These are phyloP conservation scores for Lactuca sativa DNA, from an alignment of 129 eudicot species.

Conservation along the genomic window DNA sequence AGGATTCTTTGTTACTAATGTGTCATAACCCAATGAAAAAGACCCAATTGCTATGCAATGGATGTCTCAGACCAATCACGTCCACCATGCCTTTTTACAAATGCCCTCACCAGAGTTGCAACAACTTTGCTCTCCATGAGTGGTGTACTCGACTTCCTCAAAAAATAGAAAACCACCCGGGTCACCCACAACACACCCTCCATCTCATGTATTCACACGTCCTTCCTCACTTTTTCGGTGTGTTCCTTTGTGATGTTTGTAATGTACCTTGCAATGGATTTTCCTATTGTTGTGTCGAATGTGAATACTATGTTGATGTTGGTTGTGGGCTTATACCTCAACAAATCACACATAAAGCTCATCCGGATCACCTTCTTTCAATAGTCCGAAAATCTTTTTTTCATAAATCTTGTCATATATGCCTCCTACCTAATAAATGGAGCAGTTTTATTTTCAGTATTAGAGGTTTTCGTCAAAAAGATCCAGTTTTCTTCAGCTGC, in stretches of 20 bases:
- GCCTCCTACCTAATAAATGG: no score
- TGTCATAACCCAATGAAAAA: constrained; percentile 25
- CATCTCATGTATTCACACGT: not conserved
- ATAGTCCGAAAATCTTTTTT: no score
- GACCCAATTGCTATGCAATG: constrained; percentile 13
- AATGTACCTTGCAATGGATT: constrained; percentile 6
- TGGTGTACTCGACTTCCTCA: constrained; percentile 21
- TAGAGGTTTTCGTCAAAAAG: no score
- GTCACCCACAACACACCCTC: constrained; percentile 23
- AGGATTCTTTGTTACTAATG: not conserved
- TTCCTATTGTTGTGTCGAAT: constrained; percentile 11
- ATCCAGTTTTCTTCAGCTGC: no score
- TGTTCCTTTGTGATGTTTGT: not conserved
- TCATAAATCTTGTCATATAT: no score
- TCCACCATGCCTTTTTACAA: constrained; percentile 18
- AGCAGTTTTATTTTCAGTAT: no score
- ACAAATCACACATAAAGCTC: not conserved
- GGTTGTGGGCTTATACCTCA: not conserved
- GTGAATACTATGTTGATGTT: constrained; percentile 2
- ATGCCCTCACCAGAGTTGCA: not conserved
- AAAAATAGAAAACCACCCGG: constrained; percentile 7
- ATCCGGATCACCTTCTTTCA: no score
- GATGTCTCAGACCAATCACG: constrained; percentile 5
- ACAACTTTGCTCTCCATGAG: constrained; percentile 17
- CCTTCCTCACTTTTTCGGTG: not conserved